A percentile compares a stretch with the other conserved stretches of the same genome.
These are phyloP conservation scores for Citrullus amarus DNA, from an alignment of 306 rosid genomes.

Conservation along the genomic window DNA sequence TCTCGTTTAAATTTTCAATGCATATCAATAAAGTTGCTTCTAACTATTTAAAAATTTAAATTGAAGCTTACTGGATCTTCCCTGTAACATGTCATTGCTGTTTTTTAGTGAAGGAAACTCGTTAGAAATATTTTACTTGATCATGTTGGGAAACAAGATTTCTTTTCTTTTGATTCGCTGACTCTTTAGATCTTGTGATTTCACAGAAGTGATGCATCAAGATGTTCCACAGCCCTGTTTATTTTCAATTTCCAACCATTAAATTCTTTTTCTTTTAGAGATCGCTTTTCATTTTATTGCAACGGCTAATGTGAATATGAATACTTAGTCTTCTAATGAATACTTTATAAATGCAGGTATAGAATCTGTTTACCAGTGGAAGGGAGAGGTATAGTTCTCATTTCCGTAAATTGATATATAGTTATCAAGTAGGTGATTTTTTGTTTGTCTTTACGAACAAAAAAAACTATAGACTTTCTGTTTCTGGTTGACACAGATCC, in stretches of 20 bases:
- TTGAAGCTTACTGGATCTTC: background rate
- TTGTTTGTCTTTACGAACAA: background rate
- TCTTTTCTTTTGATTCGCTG: background rate
- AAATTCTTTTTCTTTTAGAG: background rate
- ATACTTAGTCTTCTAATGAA: conserved; percentile 2
- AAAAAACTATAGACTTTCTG: background rate
- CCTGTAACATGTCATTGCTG: background rate
- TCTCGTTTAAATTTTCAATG: background rate
- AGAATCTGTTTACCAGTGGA: conserved; percentile 76
- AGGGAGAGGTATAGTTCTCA: conserved; percentile 66
- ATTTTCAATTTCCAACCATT: background rate
- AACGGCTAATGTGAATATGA: background rate
- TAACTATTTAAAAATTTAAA: background rate
- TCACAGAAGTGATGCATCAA: background rate
- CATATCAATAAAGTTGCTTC: background rate
- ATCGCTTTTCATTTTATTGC: background rate
- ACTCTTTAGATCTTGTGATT: background rate
- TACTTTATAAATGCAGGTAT: conserved; percentile 44
- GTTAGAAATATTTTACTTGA: background rate
- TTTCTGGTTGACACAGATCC: conserved; percentile 39
- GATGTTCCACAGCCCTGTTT: background rate
- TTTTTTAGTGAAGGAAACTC: background rate
- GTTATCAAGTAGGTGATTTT: conserved; percentile 2
- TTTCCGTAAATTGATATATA: background rate
- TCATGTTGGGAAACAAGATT: background rate